These are phyloP conservation scores for Boletus rubroflammeus DNA, from an alignment of 768 basidiomycete species.

Conservation along the genomic window DNA sequence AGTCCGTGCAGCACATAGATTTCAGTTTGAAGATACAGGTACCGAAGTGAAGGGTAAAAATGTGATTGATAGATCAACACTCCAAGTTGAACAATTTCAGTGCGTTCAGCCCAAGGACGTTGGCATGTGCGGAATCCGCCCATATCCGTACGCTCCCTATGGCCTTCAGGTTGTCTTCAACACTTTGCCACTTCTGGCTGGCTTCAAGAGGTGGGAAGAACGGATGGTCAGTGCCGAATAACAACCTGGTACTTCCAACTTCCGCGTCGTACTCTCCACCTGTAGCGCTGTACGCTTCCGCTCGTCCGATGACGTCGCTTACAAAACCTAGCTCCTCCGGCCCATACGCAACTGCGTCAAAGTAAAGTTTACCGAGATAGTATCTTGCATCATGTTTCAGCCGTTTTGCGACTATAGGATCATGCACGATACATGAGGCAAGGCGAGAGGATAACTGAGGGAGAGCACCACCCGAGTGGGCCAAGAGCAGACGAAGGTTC, in stretches of 20 bases:
- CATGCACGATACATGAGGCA: constrained; percentile 81
- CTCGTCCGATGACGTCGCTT: constrained; percentile 63
- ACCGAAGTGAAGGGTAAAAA: constrained; percentile 35
- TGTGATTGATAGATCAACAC: constrained; percentile 14
- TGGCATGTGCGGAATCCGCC: constrained; percentile 51
- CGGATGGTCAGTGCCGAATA: constrained; percentile 88
- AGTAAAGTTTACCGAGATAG: constrained; percentile 76
- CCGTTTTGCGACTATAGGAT: constrained; percentile 71
- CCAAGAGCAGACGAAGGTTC: constrained; percentile 69
- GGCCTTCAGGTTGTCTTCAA: constrained; percentile 80
- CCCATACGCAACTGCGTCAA: constrained; percentile 88
- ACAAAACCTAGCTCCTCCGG: constrained; percentile 81
- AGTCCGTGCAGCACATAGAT: constrained; percentile 91
- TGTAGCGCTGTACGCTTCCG: constrained; percentile 42
- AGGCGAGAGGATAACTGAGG: constrained; percentile 82
- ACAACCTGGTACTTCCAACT: constrained; percentile 54
- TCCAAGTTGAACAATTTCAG: constrained; percentile 60
- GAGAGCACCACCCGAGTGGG: constrained; percentile 84
- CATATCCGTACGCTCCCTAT: constrained; percentile 46
- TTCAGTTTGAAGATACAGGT: constrained; percentile 95
- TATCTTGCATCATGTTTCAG: constrained; percentile 80
- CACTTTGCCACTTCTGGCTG: constrained; percentile 77
- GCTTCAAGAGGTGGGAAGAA: constrained; percentile 81
- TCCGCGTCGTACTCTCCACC: constrained; percentile 31
- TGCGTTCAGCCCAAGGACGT: constrained; percentile 72